These are phyloP conservation scores for Alnus glutinosa DNA, from an alignment of 306 rosid species.

Conservation along the genomic window DNA sequence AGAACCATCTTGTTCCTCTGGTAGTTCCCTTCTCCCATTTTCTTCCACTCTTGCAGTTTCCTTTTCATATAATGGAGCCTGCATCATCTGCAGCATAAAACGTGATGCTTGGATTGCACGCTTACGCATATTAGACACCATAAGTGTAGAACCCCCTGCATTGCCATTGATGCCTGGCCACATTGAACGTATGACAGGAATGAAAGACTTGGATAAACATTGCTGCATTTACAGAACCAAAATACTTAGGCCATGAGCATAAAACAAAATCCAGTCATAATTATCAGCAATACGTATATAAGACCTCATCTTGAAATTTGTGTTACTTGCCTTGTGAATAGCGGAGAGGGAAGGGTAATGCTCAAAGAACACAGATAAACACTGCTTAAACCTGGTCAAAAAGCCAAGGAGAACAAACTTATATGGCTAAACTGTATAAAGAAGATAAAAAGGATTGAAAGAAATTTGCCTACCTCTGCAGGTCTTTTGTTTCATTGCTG, in stretches of 20 bases:
- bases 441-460: not conserved
- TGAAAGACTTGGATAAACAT: conserved; percentile 74
- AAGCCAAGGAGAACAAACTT: conserved; percentile 12
- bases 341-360: conserved; percentile 82
- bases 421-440: conserved; percentile 9
- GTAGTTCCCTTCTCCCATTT: conserved; percentile 39
- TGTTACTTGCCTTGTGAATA: conserved; percentile 67
- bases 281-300: not conserved
- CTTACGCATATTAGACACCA: conserved; percentile 81
- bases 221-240: conserved; percentile 52
- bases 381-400: conserved; percentile 77
- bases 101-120: conserved; percentile 93
- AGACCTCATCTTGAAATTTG: conserved; percentile 16
- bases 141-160: conserved; percentile 52
- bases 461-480: conserved; percentile 53
- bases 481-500: conserved; percentile 51
- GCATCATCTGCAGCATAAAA: conserved; percentile 95
- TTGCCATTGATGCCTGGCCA: conserved; percentile 91
- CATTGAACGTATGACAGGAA: conserved; percentile 82
- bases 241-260: conserved; percentile 11
- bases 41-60: conserved; percentile 51
- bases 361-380: conserved; percentile 90
- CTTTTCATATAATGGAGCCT: conserved; percentile 60
- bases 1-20: conserved; percentile 46
- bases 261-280: not conserved